Percentiles rank a stretch among this genome's conserved stretches.
These are phyloP conservation scores for Lactarius sanguifluus DNA, from an alignment of 768 basidiomycete species.

Conservation along the genomic window DNA sequence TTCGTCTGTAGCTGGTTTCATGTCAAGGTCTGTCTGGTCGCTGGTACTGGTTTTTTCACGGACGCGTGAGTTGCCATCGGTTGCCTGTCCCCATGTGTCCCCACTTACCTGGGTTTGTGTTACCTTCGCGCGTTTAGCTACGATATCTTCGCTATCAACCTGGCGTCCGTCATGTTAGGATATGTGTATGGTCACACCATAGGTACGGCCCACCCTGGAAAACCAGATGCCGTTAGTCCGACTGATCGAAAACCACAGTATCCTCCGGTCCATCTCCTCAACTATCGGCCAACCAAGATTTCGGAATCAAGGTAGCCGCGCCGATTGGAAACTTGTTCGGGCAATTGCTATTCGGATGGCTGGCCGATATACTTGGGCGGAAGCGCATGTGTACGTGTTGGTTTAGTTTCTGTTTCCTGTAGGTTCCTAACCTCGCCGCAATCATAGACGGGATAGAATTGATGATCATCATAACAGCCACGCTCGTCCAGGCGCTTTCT, in stretches of 20 bases:
- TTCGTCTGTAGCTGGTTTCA: constrained; percentile 45
- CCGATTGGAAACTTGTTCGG: constrained; percentile 44
- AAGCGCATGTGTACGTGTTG: constrained; percentile 56
- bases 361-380: constrained; percentile 44
- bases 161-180: constrained; percentile 78
- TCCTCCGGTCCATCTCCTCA: not conserved
- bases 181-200: constrained; percentile 62
- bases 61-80: constrained; percentile 54
- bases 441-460: constrained; percentile 63
- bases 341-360: constrained; percentile 46
- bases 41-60: constrained; percentile 90
- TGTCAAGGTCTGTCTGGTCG: constrained; percentile 44
- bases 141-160: constrained; percentile 89
- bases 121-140: constrained; percentile 44
- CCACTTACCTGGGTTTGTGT: too few species aligned
- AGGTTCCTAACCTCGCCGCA: not conserved
- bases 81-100: not conserved
- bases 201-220: constrained; percentile 8
- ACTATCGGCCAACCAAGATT: constrained; percentile 27
- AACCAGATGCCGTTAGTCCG: not conserved
- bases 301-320: constrained; percentile 45
- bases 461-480: constrained; percentile 77
- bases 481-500: constrained; percentile 78
- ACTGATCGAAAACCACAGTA: constrained; percentile 1
- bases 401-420: constrained; percentile 33